These are phyloP conservation scores for Volvox africanus DNA, from an alignment of 139 green algal genomes.

Conservation along the genomic window DNA sequence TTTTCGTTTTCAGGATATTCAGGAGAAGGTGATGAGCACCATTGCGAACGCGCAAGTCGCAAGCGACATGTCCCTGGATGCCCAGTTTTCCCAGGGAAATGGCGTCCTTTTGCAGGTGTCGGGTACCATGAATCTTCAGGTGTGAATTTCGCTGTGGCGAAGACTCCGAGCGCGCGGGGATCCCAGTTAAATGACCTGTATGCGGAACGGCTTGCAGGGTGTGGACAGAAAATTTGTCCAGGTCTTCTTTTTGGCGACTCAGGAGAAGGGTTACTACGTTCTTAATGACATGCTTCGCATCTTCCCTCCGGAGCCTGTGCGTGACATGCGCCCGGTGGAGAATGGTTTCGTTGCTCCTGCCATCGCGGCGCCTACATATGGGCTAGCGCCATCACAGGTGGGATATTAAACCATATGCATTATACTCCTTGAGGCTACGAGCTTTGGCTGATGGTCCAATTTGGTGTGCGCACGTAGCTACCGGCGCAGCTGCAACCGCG, in stretches of 20 bases:
- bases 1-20: slow-evolving; percentile 76
- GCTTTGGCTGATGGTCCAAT: neutral
- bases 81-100: slow-evolving; percentile 78
- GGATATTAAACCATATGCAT: neutral
- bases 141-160: slow-evolving; percentile 7
- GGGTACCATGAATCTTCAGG: slow-evolving; percentile 70
- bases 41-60: slow-evolving; percentile 58
- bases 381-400: neutral
- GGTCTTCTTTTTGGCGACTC: slow-evolving; percentile 92
- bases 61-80: slow-evolving; percentile 83
- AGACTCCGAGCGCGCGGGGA: slow-evolving; percentile 3
- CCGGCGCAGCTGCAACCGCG: slow-evolving; percentile 4
- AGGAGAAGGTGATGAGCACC: slow-evolving; percentile 80
- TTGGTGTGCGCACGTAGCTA: neutral
- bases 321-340: neutral
- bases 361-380: neutral
- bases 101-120: slow-evolving; percentile 89
- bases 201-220: slow-evolving; percentile 48
- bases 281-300: slow-evolving; percentile 92
- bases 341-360: slow-evolving; percentile 32
- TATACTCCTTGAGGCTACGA: neutral
- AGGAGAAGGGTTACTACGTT: slow-evolving; percentile 93
- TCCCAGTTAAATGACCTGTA: neutral
- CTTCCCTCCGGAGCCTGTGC: slow-evolving; percentile 59
- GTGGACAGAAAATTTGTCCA: slow-evolving; percentile 83